Conservation (phyloP, 1,284 basidiomycete species). For the Malassezia vespertilionis region DNA sequence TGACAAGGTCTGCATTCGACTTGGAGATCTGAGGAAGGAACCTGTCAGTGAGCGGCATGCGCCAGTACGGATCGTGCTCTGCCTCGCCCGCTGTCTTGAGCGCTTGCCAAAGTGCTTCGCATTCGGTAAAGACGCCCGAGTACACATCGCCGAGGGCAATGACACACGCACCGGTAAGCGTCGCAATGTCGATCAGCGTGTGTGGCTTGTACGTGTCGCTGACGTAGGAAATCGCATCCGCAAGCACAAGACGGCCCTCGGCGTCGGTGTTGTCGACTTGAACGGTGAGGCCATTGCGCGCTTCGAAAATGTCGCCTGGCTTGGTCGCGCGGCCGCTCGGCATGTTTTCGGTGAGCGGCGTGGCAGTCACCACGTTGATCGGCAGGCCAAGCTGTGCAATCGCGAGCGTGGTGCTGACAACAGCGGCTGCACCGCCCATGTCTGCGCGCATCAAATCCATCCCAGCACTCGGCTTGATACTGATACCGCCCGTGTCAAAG, state of each 20-base stretch:
- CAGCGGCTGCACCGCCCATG: slow-evolving; percentile 58
- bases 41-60: slow-evolving; percentile 59
- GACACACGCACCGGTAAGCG: slow-evolving; percentile 55
- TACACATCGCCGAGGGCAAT: slow-evolving; percentile 57
- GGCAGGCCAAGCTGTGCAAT: slow-evolving; percentile 70
- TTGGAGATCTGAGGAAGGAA: slow-evolving; percentile 65
- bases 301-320: slow-evolving; percentile 68
- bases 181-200: slow-evolving; percentile 74
- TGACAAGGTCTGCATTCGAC: slow-evolving; percentile 71
- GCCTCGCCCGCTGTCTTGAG: slow-evolving; percentile 66
- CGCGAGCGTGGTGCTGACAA: slow-evolving; percentile 62
- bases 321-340: slow-evolving; percentile 64
- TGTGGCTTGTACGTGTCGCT: slow-evolving; percentile 66
- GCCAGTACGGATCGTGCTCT: slow-evolving; percentile 49
- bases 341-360: slow-evolving; percentile 69
- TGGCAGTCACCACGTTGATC: slow-evolving; percentile 63
- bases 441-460: slow-evolving; percentile 53
- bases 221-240: slow-evolving; percentile 75
- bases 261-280: slow-evolving; percentile 84
- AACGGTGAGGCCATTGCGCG: slow-evolving; percentile 77
- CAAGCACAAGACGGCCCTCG: slow-evolving; percentile 64
- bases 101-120: slow-evolving; percentile 55
- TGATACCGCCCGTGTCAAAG: slow-evolving; percentile 72
- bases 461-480: slow-evolving; percentile 60
- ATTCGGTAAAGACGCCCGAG: slow-evolving; percentile 65